Percentiles rank a stretch among this genome's conserved stretches.
Conservation (phyloP, 176 grass and related monocot genomes). For the Elymus sibiricus region DNA sequence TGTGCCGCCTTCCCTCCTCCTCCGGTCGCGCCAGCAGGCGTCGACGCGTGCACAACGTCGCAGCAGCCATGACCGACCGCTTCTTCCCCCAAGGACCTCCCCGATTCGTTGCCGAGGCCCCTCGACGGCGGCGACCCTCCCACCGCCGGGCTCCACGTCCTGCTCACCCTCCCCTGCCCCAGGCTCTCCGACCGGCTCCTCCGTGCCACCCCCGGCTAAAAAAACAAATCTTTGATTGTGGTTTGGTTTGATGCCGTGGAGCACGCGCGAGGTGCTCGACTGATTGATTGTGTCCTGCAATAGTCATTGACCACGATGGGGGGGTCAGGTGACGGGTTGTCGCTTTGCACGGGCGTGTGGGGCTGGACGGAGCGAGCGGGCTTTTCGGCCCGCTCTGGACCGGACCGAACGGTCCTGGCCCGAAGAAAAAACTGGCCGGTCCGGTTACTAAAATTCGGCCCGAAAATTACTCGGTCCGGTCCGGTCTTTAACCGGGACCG, state of each 20-base stretch:
- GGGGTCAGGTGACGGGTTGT: slow-evolving; percentile 48
- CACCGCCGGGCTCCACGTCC: slow-evolving; percentile 24
- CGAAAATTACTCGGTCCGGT: no score
- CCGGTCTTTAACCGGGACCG: no score
- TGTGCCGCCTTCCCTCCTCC: neutral
- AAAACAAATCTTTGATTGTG: slow-evolving; percentile 39
- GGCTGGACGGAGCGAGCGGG: no score
- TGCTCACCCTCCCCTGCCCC: slow-evolving; percentile 67
- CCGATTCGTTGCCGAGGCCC: slow-evolving; percentile 59
- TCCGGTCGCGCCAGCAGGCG: slow-evolving; percentile 16
- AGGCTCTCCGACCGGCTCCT: slow-evolving; percentile 44
- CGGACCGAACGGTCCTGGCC: no score
- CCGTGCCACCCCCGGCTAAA: slow-evolving; percentile 50
- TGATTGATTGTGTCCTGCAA: slow-evolving; percentile 38
- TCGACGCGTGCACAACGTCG: neutral
- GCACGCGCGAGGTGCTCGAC: slow-evolving; percentile 32
- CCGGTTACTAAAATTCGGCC: no score
- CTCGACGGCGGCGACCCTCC: slow-evolving; percentile 25
- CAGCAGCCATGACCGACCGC: slow-evolving; percentile 60
- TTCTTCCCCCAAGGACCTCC: slow-evolving; percentile 73
- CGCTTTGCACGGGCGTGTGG: no score
- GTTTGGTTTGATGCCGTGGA: neutral
- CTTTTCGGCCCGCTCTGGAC: no score
- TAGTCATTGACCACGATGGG: slow-evolving; percentile 53
- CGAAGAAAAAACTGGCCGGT: no score